Percentiles rank a stretch among this genome's conserved stretches.
Conservation (phyloP, 2,329 filamentous ascomycete species). For the Lasiodiplodia theobromae region DNA sequence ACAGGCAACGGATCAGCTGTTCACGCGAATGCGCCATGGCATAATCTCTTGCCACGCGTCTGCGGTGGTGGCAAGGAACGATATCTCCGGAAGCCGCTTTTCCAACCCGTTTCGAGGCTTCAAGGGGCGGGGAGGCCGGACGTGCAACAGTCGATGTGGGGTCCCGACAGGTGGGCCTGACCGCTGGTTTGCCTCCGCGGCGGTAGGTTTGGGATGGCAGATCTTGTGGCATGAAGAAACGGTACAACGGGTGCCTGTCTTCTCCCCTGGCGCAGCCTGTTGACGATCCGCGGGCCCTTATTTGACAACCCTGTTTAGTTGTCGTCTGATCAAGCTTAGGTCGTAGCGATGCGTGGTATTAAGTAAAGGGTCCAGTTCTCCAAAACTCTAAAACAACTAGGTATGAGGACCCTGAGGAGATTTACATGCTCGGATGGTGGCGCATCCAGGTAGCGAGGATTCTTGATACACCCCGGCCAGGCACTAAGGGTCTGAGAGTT, state of each 20-base stretch:
- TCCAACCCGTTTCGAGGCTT: neutral
- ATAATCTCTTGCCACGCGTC: neutral
- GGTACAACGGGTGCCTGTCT: neutral
- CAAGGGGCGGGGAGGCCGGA: neutral
- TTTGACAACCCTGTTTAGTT: neutral
- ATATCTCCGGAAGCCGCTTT: neutral
- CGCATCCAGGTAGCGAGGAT: neutral
- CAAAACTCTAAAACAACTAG: neutral
- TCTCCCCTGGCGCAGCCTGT: conserved; percentile 10
- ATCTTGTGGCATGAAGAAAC: conserved; percentile 10
- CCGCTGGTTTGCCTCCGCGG: neutral
- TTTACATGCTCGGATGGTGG: neutral
- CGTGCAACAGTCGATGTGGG: neutral
- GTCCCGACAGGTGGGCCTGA: neutral
- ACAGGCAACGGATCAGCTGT: neutral
- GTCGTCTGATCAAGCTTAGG: conserved; percentile 17
- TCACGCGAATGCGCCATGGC: neutral
- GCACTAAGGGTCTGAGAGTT: neutral
- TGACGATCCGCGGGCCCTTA: conserved; percentile 13
- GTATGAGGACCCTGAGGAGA: conserved; percentile 2
- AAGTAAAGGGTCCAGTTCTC: neutral
- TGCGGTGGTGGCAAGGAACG: neutral
- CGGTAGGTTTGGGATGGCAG: neutral
- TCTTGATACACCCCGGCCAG: neutral
- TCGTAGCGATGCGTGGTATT: neutral